Base-by-base conservation (phyloP, 2,329 filamentous ascomycete species). In the Ascochyta viciae-villosae region DNA sequence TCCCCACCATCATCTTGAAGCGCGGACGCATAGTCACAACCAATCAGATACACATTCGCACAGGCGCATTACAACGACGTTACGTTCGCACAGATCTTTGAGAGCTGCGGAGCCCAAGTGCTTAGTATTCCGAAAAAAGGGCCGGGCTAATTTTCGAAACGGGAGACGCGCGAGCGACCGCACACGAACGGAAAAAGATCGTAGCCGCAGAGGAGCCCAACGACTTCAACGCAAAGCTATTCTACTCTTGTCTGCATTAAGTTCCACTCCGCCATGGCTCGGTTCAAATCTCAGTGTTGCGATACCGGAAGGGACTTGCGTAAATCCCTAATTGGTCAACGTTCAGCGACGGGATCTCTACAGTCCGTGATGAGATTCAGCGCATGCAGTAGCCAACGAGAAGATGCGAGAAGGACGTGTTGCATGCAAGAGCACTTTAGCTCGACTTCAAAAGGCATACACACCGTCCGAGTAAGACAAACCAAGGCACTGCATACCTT, bases 51-150 rank as follows among this genome's bases (percentile, higher is more conserved):
- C 1, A 12, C 6, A 13, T 29, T n/a, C 23, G 6, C 24, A 22
- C 24, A 43, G 27, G 38, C 24, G 19, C 29, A 44, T 37, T 35
- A 33, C 35, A 46, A 24, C 41, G 12, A 48, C 29, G 44, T 45
- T 49, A 31, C 46, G 26, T 41, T 26, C 37, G 54, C 54, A 51
- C 54, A 44, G 49, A 49, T 57, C 48, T 37, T 34, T 34, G 48
- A 26, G 33, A 40, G 46, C 26, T 38, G 33, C 48, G 44, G 48
- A 57, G 48, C 48, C 48, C 48, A 57, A 52, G 49, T 43, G 39
- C 49, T 52, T 57, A 52, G 39, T 22, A 42, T 23, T 47, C 53
- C 53, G 53, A 51, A 43, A 27, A 43, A 48, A 56, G 53, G 47
- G 47, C 53, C 53, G 53, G 47, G 9, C 37, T 31, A 38, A 39